A percentile compares a stretch with the other conserved stretches of the same genome.
phyloP scores from a whole-genome alignment of 495 filamentous ascomycete genomes.

The Coniosporium apollinis region DNA sequence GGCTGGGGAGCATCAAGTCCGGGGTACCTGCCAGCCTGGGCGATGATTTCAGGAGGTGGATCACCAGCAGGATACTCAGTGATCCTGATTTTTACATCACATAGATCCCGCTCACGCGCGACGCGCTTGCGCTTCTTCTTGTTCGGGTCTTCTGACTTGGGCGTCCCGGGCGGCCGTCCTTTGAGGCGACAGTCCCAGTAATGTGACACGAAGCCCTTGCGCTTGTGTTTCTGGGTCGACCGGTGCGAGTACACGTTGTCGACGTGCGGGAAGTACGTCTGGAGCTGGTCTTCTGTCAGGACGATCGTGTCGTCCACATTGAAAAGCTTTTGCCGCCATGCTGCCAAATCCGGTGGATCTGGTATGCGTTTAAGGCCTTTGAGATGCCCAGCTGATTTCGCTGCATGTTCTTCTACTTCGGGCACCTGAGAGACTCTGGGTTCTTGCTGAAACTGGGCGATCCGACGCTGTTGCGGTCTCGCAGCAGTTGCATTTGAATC shows the following conservation, averaged over 20 bases:
- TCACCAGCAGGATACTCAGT: slow-evolving; percentile 56
- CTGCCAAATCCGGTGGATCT: slow-evolving; percentile 50
- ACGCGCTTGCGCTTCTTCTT: slow-evolving; percentile 81
- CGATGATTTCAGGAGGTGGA: not conserved
- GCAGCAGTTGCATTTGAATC: no score
- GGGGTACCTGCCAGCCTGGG: no score
- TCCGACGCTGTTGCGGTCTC: no score
- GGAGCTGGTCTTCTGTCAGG: slow-evolving; percentile 69
- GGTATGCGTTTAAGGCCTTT: slow-evolving; percentile 41
- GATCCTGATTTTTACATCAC: slow-evolving; percentile 87
- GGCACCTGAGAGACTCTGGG: no score
- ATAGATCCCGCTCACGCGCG: slow-evolving; percentile 60
- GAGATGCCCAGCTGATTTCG: slow-evolving; percentile 32
- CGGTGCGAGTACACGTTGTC: slow-evolving; percentile 89
- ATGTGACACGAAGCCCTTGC: slow-evolving; percentile 65
- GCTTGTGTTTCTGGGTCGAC: slow-evolving; percentile 74
- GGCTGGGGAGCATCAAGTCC: no score
- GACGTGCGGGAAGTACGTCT: slow-evolving; percentile 77
- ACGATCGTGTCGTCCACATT: slow-evolving; percentile 58
- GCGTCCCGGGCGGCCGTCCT: slow-evolving; percentile 66
- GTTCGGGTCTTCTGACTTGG: slow-evolving; percentile 69
- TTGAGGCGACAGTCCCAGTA: slow-evolving; percentile 89
- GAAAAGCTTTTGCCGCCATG: slow-evolving; percentile 64
- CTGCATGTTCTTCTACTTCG: slow-evolving; percentile 13
- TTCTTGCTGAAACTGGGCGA: no score